A percentile compares a stretch with the other conserved stretches of the same genome.
Evolutionary conservation across 352 stramenopile genomes (phyloP).

Genomic region (Nothophytophthora sp.): DNA sequence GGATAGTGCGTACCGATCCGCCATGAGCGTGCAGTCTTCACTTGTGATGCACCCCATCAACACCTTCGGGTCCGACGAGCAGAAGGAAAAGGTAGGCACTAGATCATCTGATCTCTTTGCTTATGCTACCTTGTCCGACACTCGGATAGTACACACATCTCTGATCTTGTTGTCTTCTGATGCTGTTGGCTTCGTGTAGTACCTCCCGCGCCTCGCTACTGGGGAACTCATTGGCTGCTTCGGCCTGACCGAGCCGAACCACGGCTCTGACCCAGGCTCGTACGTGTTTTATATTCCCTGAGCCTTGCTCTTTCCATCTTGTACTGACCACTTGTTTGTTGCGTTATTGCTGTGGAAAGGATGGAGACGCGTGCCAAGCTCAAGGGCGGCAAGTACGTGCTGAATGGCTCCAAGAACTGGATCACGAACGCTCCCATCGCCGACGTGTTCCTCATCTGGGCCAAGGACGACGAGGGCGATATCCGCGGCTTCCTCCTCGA

Average conservation of each 20-base stretch:
- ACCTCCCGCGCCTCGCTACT: slow-evolving; percentile 93
- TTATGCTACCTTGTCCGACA: not conserved
- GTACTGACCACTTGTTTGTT: not conserved
- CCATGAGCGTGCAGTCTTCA: slow-evolving; percentile 97
- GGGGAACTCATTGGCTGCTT: slow-evolving; percentile 98
- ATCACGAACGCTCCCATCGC: slow-evolving; percentile 99
- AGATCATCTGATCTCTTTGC: not conserved
- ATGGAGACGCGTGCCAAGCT: slow-evolving; percentile 96
- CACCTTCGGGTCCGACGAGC: slow-evolving; percentile 95
- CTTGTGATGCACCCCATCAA: slow-evolving; percentile 99
- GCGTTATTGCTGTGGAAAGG: slow-evolving; percentile 18
- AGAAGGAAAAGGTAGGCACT: slow-evolving; percentile 90
- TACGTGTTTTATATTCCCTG: slow-evolving; percentile 24
- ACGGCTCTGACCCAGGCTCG: slow-evolving; percentile 95
- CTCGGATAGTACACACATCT: not conserved
- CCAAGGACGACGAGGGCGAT: slow-evolving; percentile 93
- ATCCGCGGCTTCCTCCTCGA: slow-evolving; percentile 96
- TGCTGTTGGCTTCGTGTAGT: slow-evolving; percentile 42
- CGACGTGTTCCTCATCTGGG: slow-evolving; percentile 98
- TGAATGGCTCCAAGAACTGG: slow-evolving; percentile 95
- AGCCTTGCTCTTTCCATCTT: slow-evolving; percentile 2
- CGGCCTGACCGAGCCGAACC: slow-evolving; percentile 98
- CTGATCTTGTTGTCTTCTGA: not conserved
- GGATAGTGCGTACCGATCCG: slow-evolving; percentile 96
- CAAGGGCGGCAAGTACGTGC: slow-evolving; percentile 91